Evolutionary conservation across 371 early-diverging fungal genomes (phyloP).

Genomic region (Vairimorpha apis): DNA sequence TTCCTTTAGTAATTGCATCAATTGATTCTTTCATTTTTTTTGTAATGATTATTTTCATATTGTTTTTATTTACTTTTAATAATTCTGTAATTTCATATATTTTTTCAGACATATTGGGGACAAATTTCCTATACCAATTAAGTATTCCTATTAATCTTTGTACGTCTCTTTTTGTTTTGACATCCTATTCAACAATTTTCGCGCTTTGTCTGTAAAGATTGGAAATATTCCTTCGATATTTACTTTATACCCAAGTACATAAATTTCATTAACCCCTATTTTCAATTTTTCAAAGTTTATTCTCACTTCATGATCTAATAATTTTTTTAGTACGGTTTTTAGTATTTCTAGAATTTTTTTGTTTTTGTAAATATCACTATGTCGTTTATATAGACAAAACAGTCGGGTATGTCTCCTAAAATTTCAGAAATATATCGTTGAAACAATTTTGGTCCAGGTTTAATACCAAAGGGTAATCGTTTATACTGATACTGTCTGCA

Average conservation of each 20-base stretch:
- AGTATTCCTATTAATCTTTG: neutral
- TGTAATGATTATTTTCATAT: neutral
- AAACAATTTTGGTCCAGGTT: conserved; percentile 23
- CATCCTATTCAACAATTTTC: neutral
- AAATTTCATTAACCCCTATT: conserved; percentile 1
- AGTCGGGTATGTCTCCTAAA: neutral
- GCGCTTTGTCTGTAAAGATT: neutral
- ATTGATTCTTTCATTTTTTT: neutral
- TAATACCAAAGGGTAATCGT: conserved; percentile 29
- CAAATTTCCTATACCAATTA: conserved; percentile 17
- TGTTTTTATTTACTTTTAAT: neutral
- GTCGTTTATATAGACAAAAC: conserved; percentile 32
- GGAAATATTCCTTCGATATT: conserved; percentile 1
- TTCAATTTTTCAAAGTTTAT: conserved; percentile 12
- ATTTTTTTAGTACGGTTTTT: neutral
- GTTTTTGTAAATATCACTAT: conserved; percentile 11
- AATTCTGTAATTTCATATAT: neutral
- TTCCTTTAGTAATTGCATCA: neutral
- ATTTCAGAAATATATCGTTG: conserved; percentile 8
- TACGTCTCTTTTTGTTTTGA: conserved; percentile 1
- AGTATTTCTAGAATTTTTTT: conserved; percentile 7
- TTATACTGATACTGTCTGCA: conserved; percentile 7
- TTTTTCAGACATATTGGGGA: conserved; percentile 32
- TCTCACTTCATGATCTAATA: conserved; percentile 9
- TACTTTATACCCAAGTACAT: conserved; percentile 11